These are phyloP conservation scores for Nemania sp. DNA, from an alignment of 2,329 filamentous ascomycete species.

Conservation along the genomic window DNA sequence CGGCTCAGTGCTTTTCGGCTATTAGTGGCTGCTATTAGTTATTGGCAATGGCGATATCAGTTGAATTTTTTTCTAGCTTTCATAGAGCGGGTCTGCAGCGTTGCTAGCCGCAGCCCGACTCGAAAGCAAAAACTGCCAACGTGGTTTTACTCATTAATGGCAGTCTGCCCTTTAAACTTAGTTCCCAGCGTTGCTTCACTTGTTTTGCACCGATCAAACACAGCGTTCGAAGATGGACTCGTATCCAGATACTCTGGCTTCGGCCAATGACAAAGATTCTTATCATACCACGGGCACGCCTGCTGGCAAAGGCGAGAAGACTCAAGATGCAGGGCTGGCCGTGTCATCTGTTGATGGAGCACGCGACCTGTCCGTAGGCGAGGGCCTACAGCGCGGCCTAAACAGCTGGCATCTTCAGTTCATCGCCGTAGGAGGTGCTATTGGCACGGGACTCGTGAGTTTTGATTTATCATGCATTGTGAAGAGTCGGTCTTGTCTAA, in stretches of 20 bases:
- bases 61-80: neutral
- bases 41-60: neutral
- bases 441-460: conserved; percentile 65
- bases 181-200: conserved; percentile 4
- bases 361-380: conserved; percentile 34
- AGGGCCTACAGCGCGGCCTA: conserved; percentile 40
- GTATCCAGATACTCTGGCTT: neutral
- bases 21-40: neutral
- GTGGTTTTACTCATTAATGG: conserved; percentile 4
- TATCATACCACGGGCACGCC: neutral
- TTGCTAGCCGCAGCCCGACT: neutral
- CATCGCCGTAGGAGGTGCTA: conserved; percentile 56
- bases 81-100: neutral
- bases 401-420: conserved; percentile 42
- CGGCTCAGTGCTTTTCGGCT: conserved; percentile 1
- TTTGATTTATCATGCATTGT: neutral
- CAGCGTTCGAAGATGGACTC: conserved; percentile 13
- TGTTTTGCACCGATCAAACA: neutral
- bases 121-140: neutral
- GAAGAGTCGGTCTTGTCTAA: conserved; percentile 5
- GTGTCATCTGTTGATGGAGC: conserved; percentile 20
- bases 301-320: conserved; percentile 20
- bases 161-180: neutral
- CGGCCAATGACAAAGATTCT: neutral
- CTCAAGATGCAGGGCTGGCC: neutral